These are phyloP conservation scores for Chaetomium sp. DNA, from an alignment of 2,329 filamentous ascomycete species.

Conservation along the genomic window DNA sequence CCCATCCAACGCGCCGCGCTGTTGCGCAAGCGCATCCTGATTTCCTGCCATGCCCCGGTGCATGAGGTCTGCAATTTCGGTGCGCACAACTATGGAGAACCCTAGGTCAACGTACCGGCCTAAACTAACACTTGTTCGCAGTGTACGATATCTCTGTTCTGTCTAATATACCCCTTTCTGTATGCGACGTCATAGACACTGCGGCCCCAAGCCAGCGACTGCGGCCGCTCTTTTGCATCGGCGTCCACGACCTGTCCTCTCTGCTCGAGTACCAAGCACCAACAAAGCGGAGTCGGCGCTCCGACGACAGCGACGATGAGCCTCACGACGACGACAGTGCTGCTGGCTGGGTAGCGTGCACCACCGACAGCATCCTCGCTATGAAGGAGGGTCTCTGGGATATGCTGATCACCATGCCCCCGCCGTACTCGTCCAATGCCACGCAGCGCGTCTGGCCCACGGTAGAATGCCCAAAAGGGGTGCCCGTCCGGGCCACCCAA, in stretches of 20 bases:
- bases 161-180: constrained; percentile 74
- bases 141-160: constrained; percentile 94
- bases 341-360: constrained; percentile 86
- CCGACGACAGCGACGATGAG: constrained; percentile 31
- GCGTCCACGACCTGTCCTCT: constrained; percentile 84
- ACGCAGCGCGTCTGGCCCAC: constrained; percentile 66
- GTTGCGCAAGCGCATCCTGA: constrained; percentile 77
- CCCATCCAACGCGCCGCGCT: constrained; percentile 83
- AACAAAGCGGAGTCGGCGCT: constrained; percentile 19
- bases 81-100: constrained; percentile 34
- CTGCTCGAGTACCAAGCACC: constrained; percentile 53
- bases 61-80: constrained; percentile 83
- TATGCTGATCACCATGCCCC: constrained; percentile 76
- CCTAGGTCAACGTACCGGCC: not conserved
- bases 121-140: constrained; percentile 29
- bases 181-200: constrained; percentile 61
- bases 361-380: constrained; percentile 85
- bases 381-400: constrained; percentile 87
- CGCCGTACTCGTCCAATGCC: constrained; percentile 50
- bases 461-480: constrained; percentile 59
- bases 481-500: constrained; percentile 75
- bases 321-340: constrained; percentile 38
- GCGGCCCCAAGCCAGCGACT: constrained; percentile 58
- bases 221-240: constrained; percentile 83
- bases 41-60: constrained; percentile 81